phyloP scores from a whole-genome alignment of 1,139 yeast species.

The Lodderomyces jiufengensis region DNA sequence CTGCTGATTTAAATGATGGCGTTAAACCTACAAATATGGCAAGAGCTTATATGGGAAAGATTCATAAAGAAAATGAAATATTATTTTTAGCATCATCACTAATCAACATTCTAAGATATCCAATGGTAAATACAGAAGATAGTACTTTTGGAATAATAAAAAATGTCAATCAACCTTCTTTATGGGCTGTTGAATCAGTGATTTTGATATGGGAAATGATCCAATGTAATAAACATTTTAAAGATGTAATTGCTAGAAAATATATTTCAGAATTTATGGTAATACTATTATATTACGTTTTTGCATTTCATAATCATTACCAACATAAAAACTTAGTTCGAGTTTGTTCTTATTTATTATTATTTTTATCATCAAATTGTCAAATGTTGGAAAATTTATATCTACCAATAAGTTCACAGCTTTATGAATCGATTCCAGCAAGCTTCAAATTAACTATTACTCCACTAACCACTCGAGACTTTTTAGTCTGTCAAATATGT shows the following conservation, averaged over 20 bases:
- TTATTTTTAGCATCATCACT: slow-evolving; percentile 44
- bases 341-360: slow-evolving; percentile 55
- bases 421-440: slow-evolving; percentile 47
- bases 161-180: slow-evolving; percentile 31
- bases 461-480: slow-evolving; percentile 58
- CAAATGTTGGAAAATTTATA: slow-evolving; percentile 34
- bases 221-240: slow-evolving; percentile 63
- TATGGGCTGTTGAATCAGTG: slow-evolving; percentile 53
- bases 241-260: slow-evolving; percentile 43
- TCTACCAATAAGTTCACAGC: slow-evolving; percentile 33
- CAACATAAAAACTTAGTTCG: slow-evolving; percentile 49
- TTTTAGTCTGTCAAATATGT: slow-evolving; percentile 52
- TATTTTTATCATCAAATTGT: slow-evolving; percentile 56
- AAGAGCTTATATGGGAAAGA: slow-evolving; percentile 48
- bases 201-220: slow-evolving; percentile 73
- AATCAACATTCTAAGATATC: slow-evolving; percentile 43
- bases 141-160: slow-evolving; percentile 17
- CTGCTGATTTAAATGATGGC: slow-evolving; percentile 30
- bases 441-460: slow-evolving; percentile 36
- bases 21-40: slow-evolving; percentile 44
- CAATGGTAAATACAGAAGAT: slow-evolving; percentile 26
- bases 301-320: slow-evolving; percentile 32
- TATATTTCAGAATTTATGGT: slow-evolving; percentile 55
- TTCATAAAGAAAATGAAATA: slow-evolving; percentile 54
- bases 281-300: slow-evolving; percentile 54